Conservation (phyloP, 148 eudicot genomes). For the Talinum fruticosum region DNA sequence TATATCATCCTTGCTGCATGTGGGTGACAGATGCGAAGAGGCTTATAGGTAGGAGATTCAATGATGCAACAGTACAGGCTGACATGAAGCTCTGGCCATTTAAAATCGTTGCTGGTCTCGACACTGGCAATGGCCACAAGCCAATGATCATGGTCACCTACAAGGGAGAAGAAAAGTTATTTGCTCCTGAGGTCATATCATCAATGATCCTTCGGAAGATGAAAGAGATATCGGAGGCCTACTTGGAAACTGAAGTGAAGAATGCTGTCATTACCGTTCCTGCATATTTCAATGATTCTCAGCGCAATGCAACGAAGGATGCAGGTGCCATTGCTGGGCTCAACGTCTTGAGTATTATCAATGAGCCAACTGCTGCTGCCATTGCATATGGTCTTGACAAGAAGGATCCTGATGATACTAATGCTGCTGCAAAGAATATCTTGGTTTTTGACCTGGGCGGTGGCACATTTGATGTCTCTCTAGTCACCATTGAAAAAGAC, state of each 20-base stretch:
- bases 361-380: conserved; percentile 21
- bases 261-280: conserved; percentile 28
- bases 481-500: background rate
- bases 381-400: conserved; percentile 19
- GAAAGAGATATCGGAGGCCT: conserved; percentile 14
- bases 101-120: background rate
- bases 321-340: conserved; percentile 19
- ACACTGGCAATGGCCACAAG: background rate
- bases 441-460: conserved; percentile 20
- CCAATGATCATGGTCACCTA: conserved; percentile 23
- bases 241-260: background rate
- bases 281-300: conserved; percentile 26
- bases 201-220: conserved; percentile 24
- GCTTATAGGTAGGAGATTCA: conserved; percentile 18
- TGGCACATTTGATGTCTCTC: conserved; percentile 20
- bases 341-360: conserved; percentile 11
- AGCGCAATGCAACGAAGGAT: conserved; percentile 21
- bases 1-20: background rate
- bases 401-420: background rate
- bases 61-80: background rate
- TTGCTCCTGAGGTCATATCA: conserved; percentile 25
- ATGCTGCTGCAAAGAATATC: background rate
- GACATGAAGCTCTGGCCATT: conserved; percentile 14
- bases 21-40: conserved; percentile 21
- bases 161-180: conserved; percentile 20